Percentiles rank a stretch among this genome's conserved stretches.
phyloP scores from a whole-genome alignment of 805 yeast species.

The Suhomyces faveliae region DNA sequence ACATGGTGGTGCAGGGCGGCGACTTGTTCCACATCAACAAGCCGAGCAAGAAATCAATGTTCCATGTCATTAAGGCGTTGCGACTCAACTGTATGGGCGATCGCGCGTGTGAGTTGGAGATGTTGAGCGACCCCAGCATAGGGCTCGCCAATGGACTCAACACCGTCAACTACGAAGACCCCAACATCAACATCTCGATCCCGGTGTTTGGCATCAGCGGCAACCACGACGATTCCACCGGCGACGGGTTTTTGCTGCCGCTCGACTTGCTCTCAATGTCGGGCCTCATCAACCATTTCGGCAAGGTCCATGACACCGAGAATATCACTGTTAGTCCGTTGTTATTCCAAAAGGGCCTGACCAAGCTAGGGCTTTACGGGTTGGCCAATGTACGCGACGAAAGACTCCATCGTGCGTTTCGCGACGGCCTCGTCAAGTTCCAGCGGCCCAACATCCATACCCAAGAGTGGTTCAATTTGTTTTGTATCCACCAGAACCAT shows the following conservation, averaged over 20 bases:
- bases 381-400: constrained; percentile 88
- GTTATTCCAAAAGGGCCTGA: constrained; percentile 75
- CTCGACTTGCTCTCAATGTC: constrained; percentile 78
- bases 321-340: constrained; percentile 72
- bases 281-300: constrained; percentile 88
- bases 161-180: constrained; percentile 84
- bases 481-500: constrained; percentile 92
- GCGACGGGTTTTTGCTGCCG: constrained; percentile 78
- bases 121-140: constrained; percentile 72
- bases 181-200: constrained; percentile 80
- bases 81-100: constrained; percentile 78
- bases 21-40: constrained; percentile 89
- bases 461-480: constrained; percentile 76
- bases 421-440: constrained; percentile 77
- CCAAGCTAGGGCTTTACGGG: constrained; percentile 85
- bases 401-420: constrained; percentile 74
- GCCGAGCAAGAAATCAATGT: constrained; percentile 83
- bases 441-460: constrained; percentile 59
- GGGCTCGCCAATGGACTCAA: constrained; percentile 63
- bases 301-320: constrained; percentile 74
- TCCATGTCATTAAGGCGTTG: constrained; percentile 72
- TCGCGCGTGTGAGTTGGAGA: constrained; percentile 79
- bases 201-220: constrained; percentile 94
- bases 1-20: constrained; percentile 89
- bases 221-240: constrained; percentile 95